phyloP scores from a whole-genome alignment of 2,329 filamentous ascomycete species.

The Calonectria pteridis region DNA sequence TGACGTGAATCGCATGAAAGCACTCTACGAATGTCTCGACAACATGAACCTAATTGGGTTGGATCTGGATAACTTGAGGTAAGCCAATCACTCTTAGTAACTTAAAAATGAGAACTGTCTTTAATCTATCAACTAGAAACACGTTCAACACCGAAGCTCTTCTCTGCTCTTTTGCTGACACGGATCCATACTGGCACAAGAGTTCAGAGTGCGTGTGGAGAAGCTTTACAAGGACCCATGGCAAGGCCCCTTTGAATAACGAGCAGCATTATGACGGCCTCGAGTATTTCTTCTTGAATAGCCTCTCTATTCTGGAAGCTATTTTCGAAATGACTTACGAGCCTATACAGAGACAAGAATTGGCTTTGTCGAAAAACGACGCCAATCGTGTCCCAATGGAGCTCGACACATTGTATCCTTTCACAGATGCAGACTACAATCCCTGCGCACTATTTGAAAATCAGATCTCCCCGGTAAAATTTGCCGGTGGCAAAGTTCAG shows the following conservation, averaged over 20 bases:
- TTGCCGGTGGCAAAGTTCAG: constrained; percentile 29
- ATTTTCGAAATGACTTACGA: constrained; percentile 48
- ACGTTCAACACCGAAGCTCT: background rate
- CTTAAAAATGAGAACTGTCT: too few species aligned
- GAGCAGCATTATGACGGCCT: constrained; percentile 47
- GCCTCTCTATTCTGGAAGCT: constrained; percentile 46
- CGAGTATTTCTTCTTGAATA: constrained; percentile 46
- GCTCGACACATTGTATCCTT: constrained; percentile 50
- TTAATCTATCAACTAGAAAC: constrained; percentile 6
- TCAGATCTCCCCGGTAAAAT: constrained; percentile 40
- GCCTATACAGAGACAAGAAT: constrained; percentile 41
- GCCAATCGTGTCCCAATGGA: constrained; percentile 48
- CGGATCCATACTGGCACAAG: constrained; percentile 44
- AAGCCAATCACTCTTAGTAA: background rate
- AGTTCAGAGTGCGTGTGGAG: constrained; percentile 51
- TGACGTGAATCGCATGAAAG: background rate
- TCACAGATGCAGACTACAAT: constrained; percentile 29
- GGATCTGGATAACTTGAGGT: constrained; percentile 22
- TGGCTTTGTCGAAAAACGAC: constrained; percentile 30
- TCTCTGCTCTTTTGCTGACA: background rate
- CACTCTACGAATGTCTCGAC: background rate
- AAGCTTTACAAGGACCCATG: constrained; percentile 44
- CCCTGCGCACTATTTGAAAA: constrained; percentile 23
- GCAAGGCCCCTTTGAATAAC: constrained; percentile 42
- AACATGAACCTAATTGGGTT: background rate